A percentile compares a stretch with the other conserved stretches of the same genome.
Evolutionary conservation across 148 eudicot species (phyloP).

Genomic region (Linanthus parryae): DNA sequence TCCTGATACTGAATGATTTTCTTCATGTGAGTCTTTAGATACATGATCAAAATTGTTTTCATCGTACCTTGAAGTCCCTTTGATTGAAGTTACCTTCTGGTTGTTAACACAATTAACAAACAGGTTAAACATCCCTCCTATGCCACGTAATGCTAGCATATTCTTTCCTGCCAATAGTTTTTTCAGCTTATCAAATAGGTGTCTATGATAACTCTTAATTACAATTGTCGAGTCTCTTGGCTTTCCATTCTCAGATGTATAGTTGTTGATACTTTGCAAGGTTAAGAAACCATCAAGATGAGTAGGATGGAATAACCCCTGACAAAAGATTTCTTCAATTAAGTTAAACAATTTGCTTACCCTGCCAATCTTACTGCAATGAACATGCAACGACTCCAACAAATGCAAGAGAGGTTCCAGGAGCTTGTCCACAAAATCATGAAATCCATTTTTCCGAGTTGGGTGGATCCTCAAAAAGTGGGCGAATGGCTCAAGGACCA

Average conservation of each 20-base stretch:
- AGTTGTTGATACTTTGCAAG: conserved; percentile 55
- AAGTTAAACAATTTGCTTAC: conserved; percentile 29
- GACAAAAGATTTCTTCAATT: conserved; percentile 57
- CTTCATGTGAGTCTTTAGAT: conserved; percentile 16
- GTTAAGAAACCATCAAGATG: conserved; percentile 82
- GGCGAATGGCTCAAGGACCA: conserved; percentile 70
- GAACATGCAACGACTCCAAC: conserved; percentile 32
- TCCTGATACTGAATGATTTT: conserved; percentile 13
- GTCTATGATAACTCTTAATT: conserved; percentile 80
- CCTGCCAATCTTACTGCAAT: conserved; percentile 14
- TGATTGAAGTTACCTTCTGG: conserved; percentile 40
- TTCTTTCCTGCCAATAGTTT: conserved; percentile 51
- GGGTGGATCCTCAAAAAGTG: conserved; percentile 76
- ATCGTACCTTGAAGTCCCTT: conserved; percentile 21
- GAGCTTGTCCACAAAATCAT: conserved; percentile 70
- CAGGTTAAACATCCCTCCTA: conserved; percentile 66
- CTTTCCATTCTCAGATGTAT: conserved; percentile 37
- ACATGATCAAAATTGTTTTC: conserved; percentile 19
- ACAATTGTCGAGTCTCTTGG: conserved; percentile 29
- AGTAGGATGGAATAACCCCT: conserved; percentile 76
- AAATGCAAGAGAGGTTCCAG: conserved; percentile 66
- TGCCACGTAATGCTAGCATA: conserved; percentile 43
- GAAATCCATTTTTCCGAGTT: conserved; percentile 67
- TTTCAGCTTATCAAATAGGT: conserved; percentile 79
- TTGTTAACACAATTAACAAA: conserved; percentile 55